Conservation (phyloP, 257 asterid genomes). For the Solanum gandarillasii region DNA sequence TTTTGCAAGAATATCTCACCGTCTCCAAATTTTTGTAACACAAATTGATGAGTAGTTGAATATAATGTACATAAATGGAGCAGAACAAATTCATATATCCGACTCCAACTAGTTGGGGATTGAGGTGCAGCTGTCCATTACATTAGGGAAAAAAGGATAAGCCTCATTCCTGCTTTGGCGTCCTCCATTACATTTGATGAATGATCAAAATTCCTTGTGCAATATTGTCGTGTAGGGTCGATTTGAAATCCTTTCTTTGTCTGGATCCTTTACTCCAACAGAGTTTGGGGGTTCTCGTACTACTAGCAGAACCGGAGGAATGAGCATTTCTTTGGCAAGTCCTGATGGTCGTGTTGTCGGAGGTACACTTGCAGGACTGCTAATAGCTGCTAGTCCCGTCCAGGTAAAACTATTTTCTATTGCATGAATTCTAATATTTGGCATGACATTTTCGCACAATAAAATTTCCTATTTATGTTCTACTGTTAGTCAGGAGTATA, state of each 20-base stretch:
- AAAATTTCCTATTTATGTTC: not conserved
- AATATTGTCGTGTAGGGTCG: slow-evolving; percentile 36
- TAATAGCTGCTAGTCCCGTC: slow-evolving; percentile 66
- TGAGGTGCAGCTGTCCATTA: not conserved
- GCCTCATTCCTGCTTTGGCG: not conserved
- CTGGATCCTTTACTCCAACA: slow-evolving; percentile 73
- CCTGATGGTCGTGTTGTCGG: slow-evolving; percentile 87
- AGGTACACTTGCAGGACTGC: slow-evolving; percentile 62
- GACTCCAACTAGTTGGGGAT: not conserved
- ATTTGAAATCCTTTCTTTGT: slow-evolving; percentile 50
- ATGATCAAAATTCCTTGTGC: not conserved
- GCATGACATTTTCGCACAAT: not conserved
- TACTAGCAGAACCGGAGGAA: slow-evolving; percentile 47
- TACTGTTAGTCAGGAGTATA: not conserved
- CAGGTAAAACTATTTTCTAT: slow-evolving; percentile 27
- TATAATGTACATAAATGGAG: not conserved
- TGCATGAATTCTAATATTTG: not conserved
- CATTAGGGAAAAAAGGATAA: not conserved
- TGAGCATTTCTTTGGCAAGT: slow-evolving; percentile 72
- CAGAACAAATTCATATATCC: not conserved
- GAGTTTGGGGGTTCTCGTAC: slow-evolving; percentile 40
- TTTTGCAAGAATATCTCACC: not conserved
- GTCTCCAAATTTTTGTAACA: not conserved
- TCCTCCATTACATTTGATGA: not conserved
- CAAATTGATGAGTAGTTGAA: not conserved